A percentile compares a stretch with the other conserved stretches of the same genome.
phyloP scores from a whole-genome alignment of 352 stramenopile species.

The Globisporangium barbulae region DNA sequence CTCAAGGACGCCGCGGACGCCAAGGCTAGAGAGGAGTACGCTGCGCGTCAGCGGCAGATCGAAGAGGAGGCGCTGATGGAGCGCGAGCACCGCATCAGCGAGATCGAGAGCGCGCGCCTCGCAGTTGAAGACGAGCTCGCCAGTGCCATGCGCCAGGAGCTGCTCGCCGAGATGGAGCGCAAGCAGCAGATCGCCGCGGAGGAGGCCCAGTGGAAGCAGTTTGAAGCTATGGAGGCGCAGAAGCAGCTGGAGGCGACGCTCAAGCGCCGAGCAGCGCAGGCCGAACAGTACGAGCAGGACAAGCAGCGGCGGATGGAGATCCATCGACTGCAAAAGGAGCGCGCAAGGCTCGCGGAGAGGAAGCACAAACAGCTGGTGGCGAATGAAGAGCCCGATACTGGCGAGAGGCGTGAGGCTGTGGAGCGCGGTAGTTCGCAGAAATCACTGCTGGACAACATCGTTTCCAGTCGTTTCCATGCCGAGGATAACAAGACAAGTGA shows the following conservation, averaged over 20 bases:
- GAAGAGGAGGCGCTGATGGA: conserved; percentile 32
- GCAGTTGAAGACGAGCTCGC: conserved; percentile 50
- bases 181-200: conserved; percentile 51
- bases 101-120: conserved; percentile 40
- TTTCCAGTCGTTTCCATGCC: not conserved
- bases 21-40: conserved; percentile 48
- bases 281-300: conserved; percentile 64
- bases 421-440: not conserved
- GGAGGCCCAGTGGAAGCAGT: conserved; percentile 55
- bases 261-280: conserved; percentile 43
- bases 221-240: conserved; percentile 46
- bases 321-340: conserved; percentile 57
- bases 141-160: conserved; percentile 29
- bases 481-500: not conserved
- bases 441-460: not conserved
- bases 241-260: conserved; percentile 49
- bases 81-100: conserved; percentile 29
- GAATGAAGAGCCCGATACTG: not conserved
- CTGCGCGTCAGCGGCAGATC: conserved; percentile 33
- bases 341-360: conserved; percentile 25
- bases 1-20: conserved; percentile 63
- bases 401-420: not conserved
- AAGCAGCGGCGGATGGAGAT: conserved; percentile 63
- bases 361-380: conserved; percentile 13
- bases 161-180: conserved; percentile 35